Conservation (phyloP, 108 stramenopile genomes). For the Cyclostephanos invisitatus region DNA sequence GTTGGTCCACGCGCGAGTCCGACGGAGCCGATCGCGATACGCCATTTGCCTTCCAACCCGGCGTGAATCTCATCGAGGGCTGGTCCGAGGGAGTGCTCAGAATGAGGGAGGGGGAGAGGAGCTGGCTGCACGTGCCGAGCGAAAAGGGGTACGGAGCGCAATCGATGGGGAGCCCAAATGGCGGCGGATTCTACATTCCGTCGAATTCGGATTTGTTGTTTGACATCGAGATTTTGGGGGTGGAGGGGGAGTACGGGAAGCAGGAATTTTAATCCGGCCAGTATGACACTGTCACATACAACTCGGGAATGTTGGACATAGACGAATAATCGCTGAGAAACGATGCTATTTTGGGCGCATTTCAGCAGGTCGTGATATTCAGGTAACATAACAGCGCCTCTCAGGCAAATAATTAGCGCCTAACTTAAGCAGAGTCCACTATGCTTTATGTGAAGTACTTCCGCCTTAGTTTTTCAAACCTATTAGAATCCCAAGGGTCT, state of each 20-base stretch:
- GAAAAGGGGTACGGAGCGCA: constrained; percentile 56
- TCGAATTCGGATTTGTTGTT: constrained; percentile 62
- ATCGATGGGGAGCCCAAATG: constrained; percentile 53
- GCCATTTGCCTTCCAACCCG: constrained; percentile 67
- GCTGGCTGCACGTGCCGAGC: constrained; percentile 52
- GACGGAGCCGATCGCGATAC: constrained; percentile 54
- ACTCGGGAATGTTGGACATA: too few species aligned
- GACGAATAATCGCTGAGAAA: too few species aligned
- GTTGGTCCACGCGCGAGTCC: constrained; percentile 62
- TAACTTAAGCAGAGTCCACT: too few species aligned
- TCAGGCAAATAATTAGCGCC: too few species aligned
- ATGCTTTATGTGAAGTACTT: too few species aligned
- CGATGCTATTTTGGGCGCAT: too few species aligned
- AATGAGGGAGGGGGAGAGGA: constrained; percentile 71
- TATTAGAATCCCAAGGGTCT: too few species aligned
- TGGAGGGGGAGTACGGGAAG: constrained; percentile 13
- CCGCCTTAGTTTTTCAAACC: too few species aligned
- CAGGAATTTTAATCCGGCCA: constrained; percentile 3
- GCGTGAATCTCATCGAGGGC: constrained; percentile 60
- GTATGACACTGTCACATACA: too few species aligned
- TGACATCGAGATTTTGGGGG: constrained; percentile 71
- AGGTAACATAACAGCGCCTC: too few species aligned
- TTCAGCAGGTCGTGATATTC: too few species aligned
- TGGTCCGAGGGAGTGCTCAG: constrained; percentile 70
- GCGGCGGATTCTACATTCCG: constrained; percentile 63